Base-by-base conservation (phyloP, 2,329 filamentous ascomycete genomes). In the Blastomyces percursus region DNA sequence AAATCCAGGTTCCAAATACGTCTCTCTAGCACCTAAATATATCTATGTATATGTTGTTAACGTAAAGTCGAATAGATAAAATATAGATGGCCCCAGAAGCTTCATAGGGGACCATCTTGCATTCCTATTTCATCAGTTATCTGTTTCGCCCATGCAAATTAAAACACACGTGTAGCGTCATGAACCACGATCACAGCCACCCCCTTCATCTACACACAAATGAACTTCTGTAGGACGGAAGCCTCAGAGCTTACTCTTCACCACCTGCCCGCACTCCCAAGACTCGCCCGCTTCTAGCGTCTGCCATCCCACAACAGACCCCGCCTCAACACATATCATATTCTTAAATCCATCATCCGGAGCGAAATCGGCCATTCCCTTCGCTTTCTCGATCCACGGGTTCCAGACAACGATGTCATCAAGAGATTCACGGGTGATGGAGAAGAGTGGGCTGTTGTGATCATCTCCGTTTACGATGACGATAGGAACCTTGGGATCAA, bases 351-450 rank as follows among this genome's bases (percentile, higher is more conserved):
- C 94, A 61, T 92, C 89, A 72, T 95, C 89, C 59, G 94, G 94
- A 63, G 83, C 84, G 73, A 97, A 96, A 75, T 99, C 94, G 60
- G 80, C 86, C 78, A 96, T 96, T 5, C 82, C 82, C 69, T 86
- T 84, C 1, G 90, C 86, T 80, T 95, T 96, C 66, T 92, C 90
- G 50, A 82, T 81, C 91, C 93, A 96, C 1, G 94, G 94, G 77
- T 99, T 99, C 94, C 94, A 99, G 38, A 97, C 89, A 0, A 96
- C 93, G 19, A 94, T 86, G 68, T 97, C 90, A 65, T 84, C 83
- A 67, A 99, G 82, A 67, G 91, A 92, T 76, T 96, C 91, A 65
- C 94, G 85, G 50, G 88, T 84, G 62, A 97, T 81, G 64, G 86
- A 85, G 78, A 89, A 91, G 59, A 82, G 78, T 16, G 86, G 80